These are phyloP conservation scores for Trametes cinnabarina DNA, from an alignment of 768 basidiomycete species.

Conservation along the genomic window DNA sequence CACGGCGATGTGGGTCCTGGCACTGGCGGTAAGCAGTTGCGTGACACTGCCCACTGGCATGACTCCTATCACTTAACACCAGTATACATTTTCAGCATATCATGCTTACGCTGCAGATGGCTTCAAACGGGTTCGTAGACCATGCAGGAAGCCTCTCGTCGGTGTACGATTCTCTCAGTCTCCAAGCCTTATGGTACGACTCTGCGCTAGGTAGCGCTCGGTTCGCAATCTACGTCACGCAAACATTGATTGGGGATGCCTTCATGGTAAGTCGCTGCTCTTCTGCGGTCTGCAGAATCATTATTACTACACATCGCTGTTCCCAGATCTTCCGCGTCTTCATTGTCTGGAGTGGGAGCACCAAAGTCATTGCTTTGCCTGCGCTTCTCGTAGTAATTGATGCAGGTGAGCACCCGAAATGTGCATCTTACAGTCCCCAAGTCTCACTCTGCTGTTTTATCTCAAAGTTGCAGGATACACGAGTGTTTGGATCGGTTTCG, in stretches of 20 bases:
- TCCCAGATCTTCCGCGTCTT: constrained; percentile 4
- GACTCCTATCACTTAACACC: background rate
- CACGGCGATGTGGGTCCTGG: background rate
- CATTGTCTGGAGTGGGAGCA: background rate
- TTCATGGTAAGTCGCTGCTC: constrained; percentile 2
- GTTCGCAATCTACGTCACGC: constrained; percentile 1
- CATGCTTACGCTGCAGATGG: background rate
- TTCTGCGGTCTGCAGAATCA: background rate
- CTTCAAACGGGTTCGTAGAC: background rate
- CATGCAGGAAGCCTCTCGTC: background rate
- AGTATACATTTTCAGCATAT: background rate
- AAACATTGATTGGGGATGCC: background rate
- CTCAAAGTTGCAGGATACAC: background rate
- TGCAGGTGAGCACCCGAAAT: background rate
- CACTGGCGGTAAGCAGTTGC: background rate
- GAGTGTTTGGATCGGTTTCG: background rate
- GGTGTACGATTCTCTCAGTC: background rate
- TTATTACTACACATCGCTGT: no score
- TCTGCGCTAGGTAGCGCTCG: background rate
- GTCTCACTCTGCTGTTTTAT: background rate
- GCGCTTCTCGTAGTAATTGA: background rate
- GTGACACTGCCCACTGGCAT: background rate
- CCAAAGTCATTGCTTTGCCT: background rate
- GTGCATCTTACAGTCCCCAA: background rate
- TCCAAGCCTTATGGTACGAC: background rate